Conservation (phyloP, 805 yeast genomes). For the Lipomyces yamanashiensis region DNA sequence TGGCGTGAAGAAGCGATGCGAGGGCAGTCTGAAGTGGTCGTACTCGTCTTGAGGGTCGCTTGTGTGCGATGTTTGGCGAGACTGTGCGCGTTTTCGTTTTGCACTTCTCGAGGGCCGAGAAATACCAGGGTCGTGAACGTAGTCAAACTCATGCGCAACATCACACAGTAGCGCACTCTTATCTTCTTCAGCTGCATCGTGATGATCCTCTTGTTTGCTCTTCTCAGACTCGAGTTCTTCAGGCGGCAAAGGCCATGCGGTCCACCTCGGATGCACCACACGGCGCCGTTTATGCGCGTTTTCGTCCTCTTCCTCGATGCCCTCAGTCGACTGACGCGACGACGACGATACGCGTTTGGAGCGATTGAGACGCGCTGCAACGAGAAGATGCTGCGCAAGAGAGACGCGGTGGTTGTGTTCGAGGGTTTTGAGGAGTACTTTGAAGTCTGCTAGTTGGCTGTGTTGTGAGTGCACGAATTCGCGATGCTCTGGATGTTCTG, state of each 20-base stretch:
- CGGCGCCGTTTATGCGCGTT: not conserved
- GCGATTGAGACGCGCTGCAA: slow-evolving; percentile 17
- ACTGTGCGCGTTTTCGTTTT: not conserved
- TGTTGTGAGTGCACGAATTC: not conserved
- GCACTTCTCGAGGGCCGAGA: not conserved
- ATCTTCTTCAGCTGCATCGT: not conserved
- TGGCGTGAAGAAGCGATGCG: slow-evolving; percentile 8
- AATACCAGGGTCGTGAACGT: not conserved
- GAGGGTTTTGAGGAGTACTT: slow-evolving; percentile 11
- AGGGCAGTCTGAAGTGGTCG: slow-evolving; percentile 15
- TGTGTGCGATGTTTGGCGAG: not conserved
- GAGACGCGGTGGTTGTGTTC: slow-evolving; percentile 21
- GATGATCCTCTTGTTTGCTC: not conserved
- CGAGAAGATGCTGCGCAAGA: slow-evolving; percentile 23
- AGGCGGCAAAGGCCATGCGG: slow-evolving; percentile 26
- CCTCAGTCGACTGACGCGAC: not conserved
- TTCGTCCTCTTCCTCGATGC: not conserved
- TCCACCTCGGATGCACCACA: slow-evolving; percentile 14
- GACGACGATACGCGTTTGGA: not conserved
- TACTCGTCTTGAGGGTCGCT: slow-evolving; percentile 7
- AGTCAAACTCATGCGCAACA: not conserved
- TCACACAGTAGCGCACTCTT: not conserved
- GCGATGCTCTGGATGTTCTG: not conserved
- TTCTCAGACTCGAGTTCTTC: slow-evolving; percentile 2
- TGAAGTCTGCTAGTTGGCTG: slow-evolving; percentile 22